Evolutionary conservation across 148 eudicot genomes (phyloP), one percentile per base, ranked within the genome.

Genomic region (Camellia lanceoleosa): DNA sequence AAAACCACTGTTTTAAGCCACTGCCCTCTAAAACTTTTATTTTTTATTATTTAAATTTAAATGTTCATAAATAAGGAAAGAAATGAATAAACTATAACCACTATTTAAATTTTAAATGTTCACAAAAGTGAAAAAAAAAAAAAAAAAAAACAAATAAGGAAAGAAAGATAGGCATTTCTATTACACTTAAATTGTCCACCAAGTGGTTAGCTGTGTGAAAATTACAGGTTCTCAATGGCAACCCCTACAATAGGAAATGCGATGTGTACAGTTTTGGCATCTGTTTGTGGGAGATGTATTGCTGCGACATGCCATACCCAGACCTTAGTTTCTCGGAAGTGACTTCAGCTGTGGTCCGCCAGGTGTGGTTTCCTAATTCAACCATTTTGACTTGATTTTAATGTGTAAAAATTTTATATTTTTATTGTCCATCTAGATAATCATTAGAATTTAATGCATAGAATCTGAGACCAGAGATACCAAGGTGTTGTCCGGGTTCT

Each of bases 261-360:
- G 99, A 96, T 54, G 98, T 96, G 69, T 96, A 96, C 86, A 96
- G 99, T 71, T 96, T 93, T 81, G 99, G 94, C 81, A 96, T 96
- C 78, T 96, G 99, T 79, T 82, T 95, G 68, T 95, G 99, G 97
- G 99, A 93, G 79, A 87, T 93, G 78, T 95, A 93, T 78, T 95
- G 99, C 83, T 95, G 99, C 5, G 99, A 92, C 85, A 95, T 95
- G 99, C 99, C 99, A n/a, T 95, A 95, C 85, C 99, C 99, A 0
- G 95, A 95, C 85, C 99, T 95, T 46, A 95, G 97, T 88, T 95
- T 95, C 82, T 92, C 98, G 1, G 98, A 96, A 86, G 97, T 96
- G 51, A 96, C 99, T 79, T 92, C 98, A 30, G 98, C 99, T 18
- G 99, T 96, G 23, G 99, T 96, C 80, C 97, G 97, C 58, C 99